phyloP scores from a whole-genome alignment of 2,329 filamentous ascomycete genomes.

The Fusarium napiforme region DNA sequence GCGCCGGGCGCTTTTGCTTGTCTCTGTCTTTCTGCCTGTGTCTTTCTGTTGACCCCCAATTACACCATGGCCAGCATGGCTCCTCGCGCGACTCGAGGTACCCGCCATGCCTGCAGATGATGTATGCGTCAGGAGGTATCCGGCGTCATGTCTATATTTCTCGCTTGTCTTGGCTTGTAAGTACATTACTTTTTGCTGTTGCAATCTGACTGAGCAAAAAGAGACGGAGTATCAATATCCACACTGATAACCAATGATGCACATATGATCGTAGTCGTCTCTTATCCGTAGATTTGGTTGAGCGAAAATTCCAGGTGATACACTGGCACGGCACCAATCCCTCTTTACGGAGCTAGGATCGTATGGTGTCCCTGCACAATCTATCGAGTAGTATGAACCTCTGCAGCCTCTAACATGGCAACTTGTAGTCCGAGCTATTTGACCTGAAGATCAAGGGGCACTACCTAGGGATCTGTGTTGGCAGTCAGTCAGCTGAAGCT shows the following conservation, averaged over 20 bases:
- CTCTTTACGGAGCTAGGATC: constrained; percentile 33
- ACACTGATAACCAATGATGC: constrained; percentile 33
- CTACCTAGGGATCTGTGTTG: neutral
- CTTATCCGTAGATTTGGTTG: constrained; percentile 9
- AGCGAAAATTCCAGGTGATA: constrained; percentile 35
- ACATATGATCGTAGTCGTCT: constrained; percentile 26
- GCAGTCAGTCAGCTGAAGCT: constrained; percentile 17
- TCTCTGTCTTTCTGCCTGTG: constrained; percentile 16
- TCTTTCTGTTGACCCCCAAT: constrained; percentile 24
- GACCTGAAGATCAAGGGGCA: constrained; percentile 8
- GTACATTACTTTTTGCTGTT: constrained; percentile 10
- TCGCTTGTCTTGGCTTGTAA: constrained; percentile 8
- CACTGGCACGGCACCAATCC: constrained; percentile 28
- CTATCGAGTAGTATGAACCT: constrained; percentile 11
- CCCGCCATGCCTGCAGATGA: constrained; percentile 41
- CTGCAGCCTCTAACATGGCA: neutral
- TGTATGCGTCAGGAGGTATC: constrained; percentile 43
- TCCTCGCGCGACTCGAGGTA: constrained; percentile 39
- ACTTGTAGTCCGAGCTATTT: constrained; percentile 15
- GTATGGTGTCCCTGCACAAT: constrained; percentile 34
- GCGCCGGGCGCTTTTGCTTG: constrained; percentile 37
- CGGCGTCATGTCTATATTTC: constrained; percentile 11
- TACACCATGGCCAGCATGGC: constrained; percentile 27
- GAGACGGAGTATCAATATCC: neutral
- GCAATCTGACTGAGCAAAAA: constrained; percentile 6